Percentiles rank a stretch among this genome's conserved stretches.
Evolutionary conservation across 345 rosid genomes (phyloP).

Genomic region (Noccaea caerulescens): DNA sequence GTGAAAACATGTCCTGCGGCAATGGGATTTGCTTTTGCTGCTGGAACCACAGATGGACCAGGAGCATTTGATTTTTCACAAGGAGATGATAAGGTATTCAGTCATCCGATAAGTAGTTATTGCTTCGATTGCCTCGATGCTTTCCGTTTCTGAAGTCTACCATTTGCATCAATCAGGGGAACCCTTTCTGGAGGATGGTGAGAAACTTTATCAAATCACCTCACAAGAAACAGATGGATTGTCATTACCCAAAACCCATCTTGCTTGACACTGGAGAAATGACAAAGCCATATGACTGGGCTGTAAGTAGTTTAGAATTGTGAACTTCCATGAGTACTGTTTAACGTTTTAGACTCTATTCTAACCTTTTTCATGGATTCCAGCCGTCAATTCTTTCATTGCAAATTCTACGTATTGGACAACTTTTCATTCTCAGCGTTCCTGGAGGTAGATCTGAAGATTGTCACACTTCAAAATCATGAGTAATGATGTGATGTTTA

Average conservation of each 20-base stretch:
- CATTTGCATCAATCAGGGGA: conserved; percentile 63
- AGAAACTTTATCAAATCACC: conserved; percentile 80
- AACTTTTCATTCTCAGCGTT: conserved; percentile 86
- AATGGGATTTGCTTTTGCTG: conserved; percentile 97
- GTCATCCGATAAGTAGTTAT: conserved; percentile 25
- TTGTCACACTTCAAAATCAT: conserved; percentile 16
- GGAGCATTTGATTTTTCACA: conserved; percentile 99
- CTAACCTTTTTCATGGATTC: conserved; percentile 28
- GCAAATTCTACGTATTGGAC: conserved; percentile 87
- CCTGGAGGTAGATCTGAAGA: conserved; percentile 81
- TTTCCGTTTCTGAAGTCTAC: conserved; percentile 23
- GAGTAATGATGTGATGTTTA: conserved; percentile 18
- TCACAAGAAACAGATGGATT: conserved; percentile 64
- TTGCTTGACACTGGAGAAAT: conserved; percentile 98
- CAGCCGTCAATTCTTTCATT: conserved; percentile 98
- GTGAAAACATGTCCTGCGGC: conserved; percentile 97
- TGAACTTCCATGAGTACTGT: conserved; percentile 17
- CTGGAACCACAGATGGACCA: conserved; percentile 99
- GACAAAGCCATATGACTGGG: conserved; percentile 95
- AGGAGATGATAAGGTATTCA: conserved; percentile 82
- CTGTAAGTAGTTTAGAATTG: conserved; percentile 56
- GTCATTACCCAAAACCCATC: conserved; percentile 95
- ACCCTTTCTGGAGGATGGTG: conserved; percentile 89
- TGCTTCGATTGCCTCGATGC: conserved; percentile 22
- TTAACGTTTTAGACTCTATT: conserved; percentile 10